phyloP scores from a whole-genome alignment of 1,284 basidiomycete species.

The Sphagnurus paluster region DNA sequence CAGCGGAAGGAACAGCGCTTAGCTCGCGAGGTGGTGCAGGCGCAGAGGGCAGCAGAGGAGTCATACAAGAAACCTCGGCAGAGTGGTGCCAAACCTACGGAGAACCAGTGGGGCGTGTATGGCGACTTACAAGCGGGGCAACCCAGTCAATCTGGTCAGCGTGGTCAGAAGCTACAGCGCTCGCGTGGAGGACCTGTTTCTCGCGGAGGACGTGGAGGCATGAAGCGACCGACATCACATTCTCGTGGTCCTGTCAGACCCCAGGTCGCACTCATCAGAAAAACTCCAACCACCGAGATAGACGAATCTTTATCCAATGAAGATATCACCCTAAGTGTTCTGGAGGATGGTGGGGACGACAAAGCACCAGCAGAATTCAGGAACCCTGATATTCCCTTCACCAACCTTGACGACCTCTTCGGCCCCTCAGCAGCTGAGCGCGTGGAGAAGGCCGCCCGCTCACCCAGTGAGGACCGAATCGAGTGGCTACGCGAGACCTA shows the following conservation, averaged over 20 bases:
- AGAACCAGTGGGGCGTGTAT: background rate
- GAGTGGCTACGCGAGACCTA: slow-evolving; percentile 30
- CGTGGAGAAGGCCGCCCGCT: slow-evolving; percentile 6
- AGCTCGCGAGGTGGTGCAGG: slow-evolving; percentile 11
- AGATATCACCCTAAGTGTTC: slow-evolving; percentile 20
- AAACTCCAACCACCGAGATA: slow-evolving; percentile 4
- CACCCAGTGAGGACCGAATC: background rate
- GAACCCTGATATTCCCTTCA: slow-evolving; percentile 19
- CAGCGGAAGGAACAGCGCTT: slow-evolving; percentile 16
- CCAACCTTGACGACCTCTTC: slow-evolving; percentile 22
- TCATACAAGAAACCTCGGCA: background rate
- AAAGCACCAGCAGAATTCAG: slow-evolving; percentile 19
- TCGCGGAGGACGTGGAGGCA: background rate
- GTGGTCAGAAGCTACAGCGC: background rate
- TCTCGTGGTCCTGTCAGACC: background rate
- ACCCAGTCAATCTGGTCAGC: background rate
- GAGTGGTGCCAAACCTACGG: background rate
- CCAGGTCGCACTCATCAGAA: background rate
- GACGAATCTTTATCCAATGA: slow-evolving; percentile 3
- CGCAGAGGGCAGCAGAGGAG: background rate
- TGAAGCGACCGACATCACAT: background rate
- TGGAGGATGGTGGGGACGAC: slow-evolving; percentile 23
- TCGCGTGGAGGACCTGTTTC: background rate
- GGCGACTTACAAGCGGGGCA: background rate
- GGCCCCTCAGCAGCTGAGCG: slow-evolving; percentile 9